A percentile compares a stretch with the other conserved stretches of the same genome.
Conservation (phyloP, 495 filamentous ascomycete species). For the Talaromyces nanjingensis region DNA sequence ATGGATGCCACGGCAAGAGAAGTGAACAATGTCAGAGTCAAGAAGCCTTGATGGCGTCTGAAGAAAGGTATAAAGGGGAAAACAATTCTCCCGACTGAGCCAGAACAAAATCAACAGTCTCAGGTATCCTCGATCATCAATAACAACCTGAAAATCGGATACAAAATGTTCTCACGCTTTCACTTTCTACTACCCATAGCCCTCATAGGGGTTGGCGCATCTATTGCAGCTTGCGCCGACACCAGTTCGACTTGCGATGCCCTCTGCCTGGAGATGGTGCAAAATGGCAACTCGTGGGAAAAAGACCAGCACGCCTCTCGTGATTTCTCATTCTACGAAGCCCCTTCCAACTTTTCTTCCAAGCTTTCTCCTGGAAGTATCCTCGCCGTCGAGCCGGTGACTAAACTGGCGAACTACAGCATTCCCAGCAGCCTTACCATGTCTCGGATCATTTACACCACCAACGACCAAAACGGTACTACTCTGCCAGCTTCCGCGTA, state of each 20-base stretch:
- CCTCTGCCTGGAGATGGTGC: not conserved
- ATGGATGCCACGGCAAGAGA: not conserved
- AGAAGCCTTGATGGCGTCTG: not conserved
- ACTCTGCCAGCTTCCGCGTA: slow-evolving; percentile 42
- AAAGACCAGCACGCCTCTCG: slow-evolving; percentile 2
- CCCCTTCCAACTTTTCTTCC: slow-evolving; percentile 4
- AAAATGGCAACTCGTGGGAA: not conserved
- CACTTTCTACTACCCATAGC: not conserved
- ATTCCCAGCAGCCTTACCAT: slow-evolving; percentile 32
- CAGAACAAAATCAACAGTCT: not conserved
- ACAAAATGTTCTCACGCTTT: not conserved
- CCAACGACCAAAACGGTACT: slow-evolving; percentile 36
- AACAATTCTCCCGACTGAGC: not conserved
- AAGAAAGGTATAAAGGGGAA: not conserved
- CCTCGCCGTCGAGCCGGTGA: slow-evolving; percentile 12
- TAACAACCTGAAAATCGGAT: not conserved
- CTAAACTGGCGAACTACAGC: slow-evolving; percentile 24
- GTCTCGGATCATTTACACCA: slow-evolving; percentile 44
- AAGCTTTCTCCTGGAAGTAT: not conserved
- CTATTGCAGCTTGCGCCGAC: not conserved
- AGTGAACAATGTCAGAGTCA: not conserved
- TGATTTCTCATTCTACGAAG: slow-evolving; percentile 6
- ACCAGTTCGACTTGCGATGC: slow-evolving; percentile 1
- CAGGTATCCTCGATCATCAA: not conserved
- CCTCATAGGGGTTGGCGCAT: slow-evolving; percentile 1